These are phyloP conservation scores for Selaginella tamariscina DNA, from an alignment of 75 land plant species.

Conservation along the genomic window DNA sequence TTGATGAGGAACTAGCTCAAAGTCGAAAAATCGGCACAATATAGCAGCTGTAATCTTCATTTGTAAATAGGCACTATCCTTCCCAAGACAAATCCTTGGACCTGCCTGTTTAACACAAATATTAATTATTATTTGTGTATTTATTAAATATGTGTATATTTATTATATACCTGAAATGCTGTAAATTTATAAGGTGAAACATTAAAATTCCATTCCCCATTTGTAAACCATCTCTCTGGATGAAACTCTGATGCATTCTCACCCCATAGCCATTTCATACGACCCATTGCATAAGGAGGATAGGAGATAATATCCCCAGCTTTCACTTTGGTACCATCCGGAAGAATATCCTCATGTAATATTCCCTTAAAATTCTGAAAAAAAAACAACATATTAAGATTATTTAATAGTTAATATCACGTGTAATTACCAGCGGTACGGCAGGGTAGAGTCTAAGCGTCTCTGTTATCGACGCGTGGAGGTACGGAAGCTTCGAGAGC, in stretches of 20 bases:
- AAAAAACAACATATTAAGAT: neutral
- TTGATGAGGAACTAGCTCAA: constrained; percentile 13
- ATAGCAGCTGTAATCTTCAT: constrained; percentile 40
- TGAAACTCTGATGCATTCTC: constrained; percentile 6
- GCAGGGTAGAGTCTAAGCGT: constrained; percentile 71
- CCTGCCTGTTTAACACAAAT: constrained; percentile 22
- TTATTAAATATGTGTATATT: neutral
- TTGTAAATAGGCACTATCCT: constrained; percentile 68
- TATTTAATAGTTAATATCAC: too few species aligned
- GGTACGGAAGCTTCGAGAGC: constrained; percentile 28
- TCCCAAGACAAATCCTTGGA: constrained; percentile 74
- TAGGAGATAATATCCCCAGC: constrained; percentile 4
- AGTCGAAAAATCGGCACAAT: constrained; percentile 28
- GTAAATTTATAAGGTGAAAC: constrained; percentile 16
- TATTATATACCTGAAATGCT: constrained; percentile 21
- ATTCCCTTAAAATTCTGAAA: constrained; percentile 10
- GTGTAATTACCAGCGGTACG: constrained; percentile 48
- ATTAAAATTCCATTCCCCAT: neutral
- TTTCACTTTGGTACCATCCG: constrained; percentile 10
- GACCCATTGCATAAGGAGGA: constrained; percentile 14
- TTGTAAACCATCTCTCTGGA: constrained; percentile 11
- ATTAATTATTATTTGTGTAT: neutral
- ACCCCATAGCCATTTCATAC: constrained; percentile 16
- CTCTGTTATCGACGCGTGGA: constrained; percentile 70
- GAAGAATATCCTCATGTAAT: constrained; percentile 7